Evolutionary conservation across 2,329 filamentous ascomycete genomes (phyloP).

Genomic region (Exophiala sp.): DNA sequence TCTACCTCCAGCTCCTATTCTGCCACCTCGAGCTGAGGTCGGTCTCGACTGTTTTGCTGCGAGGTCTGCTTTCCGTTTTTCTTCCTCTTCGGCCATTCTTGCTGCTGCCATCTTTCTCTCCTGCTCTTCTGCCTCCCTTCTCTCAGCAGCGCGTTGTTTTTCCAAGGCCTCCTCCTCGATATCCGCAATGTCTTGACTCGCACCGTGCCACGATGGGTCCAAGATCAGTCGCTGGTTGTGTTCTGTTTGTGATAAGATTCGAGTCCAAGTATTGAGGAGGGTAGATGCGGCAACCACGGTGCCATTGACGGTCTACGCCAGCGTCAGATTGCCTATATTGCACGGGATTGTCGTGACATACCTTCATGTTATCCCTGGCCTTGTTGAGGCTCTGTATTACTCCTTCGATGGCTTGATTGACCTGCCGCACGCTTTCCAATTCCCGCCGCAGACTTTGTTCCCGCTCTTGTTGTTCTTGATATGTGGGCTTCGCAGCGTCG

Average conservation of each 20-base stretch:
- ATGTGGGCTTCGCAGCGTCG: conserved; percentile 6
- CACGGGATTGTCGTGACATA: conserved; percentile 27
- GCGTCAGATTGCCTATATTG: conserved; percentile 13
- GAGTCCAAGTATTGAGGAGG: conserved; percentile 90
- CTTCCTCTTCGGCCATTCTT: conserved; percentile 50
- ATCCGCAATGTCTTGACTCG: conserved; percentile 79
- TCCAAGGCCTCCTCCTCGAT: conserved; percentile 74
- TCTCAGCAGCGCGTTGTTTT: conserved; percentile 72
- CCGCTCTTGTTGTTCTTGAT: conserved; percentile 52
- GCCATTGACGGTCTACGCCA: conserved; percentile 67
- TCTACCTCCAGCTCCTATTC: conserved; percentile 35
- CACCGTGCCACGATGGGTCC: conserved; percentile 84
- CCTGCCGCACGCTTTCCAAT: conserved; percentile 74
- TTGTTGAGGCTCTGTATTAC: conserved; percentile 44
- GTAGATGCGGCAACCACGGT: conserved; percentile 86
- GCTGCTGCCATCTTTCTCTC: conserved; percentile 67
- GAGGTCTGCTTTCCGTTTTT: conserved; percentile 37
- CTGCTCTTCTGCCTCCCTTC: conserved; percentile 74
- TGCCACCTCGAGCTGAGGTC: conserved; percentile 31
- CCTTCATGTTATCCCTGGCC: conserved; percentile 50
- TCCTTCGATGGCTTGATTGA: conserved; percentile 80
- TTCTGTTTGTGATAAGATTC: conserved; percentile 93
- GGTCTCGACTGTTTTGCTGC: conserved; percentile 32
- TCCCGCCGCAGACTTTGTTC: conserved; percentile 74
- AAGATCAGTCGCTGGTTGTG: conserved; percentile 92